These are phyloP conservation scores for Candolleomyces aberdarensis DNA, from an alignment of 768 basidiomycete genomes.

Conservation along the genomic window DNA sequence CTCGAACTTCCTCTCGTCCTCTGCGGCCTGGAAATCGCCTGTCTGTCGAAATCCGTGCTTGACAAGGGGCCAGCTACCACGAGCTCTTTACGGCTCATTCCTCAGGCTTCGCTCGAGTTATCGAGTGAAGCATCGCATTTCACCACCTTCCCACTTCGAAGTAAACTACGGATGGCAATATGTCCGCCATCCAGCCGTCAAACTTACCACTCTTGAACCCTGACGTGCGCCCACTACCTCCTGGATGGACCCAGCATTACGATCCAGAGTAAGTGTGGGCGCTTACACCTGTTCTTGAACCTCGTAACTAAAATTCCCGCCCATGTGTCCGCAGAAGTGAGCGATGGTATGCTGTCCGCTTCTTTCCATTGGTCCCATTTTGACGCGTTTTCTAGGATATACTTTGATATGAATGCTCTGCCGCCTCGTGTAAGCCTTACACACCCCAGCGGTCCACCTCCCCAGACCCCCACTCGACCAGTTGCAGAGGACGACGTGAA, in stretches of 20 bases:
- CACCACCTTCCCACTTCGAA: background rate
- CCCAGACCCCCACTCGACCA: background rate
- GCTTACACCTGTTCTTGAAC: background rate
- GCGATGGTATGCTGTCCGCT: background rate
- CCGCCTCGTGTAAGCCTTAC: background rate
- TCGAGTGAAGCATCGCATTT: background rate
- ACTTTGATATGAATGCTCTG: constrained; percentile 1
- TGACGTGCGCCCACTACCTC: constrained; percentile 1
- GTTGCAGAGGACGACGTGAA: background rate
- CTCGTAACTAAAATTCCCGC: background rate
- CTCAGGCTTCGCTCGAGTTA: no score
- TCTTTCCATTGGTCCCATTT: background rate
- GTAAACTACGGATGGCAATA: background rate
- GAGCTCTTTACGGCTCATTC: no score
- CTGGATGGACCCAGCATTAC: constrained; percentile 10
- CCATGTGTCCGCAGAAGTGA: background rate
- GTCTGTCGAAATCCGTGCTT: no score
- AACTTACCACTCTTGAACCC: background rate
- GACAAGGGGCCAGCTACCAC: no score
- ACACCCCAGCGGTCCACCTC: background rate
- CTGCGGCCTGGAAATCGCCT: no score
- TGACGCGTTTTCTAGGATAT: background rate
- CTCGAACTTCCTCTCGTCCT: no score
- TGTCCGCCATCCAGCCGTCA: background rate
- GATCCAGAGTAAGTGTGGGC: constrained; percentile 1